These are phyloP conservation scores for Coprinopsis cinerea DNA, from an alignment of 768 basidiomycete species.

Conservation along the genomic window DNA sequence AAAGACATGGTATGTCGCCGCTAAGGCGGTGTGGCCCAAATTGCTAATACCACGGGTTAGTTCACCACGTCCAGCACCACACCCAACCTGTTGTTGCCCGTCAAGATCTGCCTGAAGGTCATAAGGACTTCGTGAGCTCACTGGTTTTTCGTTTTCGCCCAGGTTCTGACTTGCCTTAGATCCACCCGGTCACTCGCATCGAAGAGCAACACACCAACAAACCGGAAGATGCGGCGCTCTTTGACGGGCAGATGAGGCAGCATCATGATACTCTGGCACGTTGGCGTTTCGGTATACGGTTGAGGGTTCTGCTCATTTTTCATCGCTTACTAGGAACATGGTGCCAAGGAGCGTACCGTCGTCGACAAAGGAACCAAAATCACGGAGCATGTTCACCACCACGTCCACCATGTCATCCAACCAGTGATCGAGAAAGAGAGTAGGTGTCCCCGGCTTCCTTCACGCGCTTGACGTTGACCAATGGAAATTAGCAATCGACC, in stretches of 20 bases:
- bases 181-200: slow-evolving; percentile 22
- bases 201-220: slow-evolving; percentile 24
- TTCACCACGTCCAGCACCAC: slow-evolving; percentile 35
- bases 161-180: slow-evolving; percentile 12
- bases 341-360: slow-evolving; percentile 24
- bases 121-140: slow-evolving; percentile 20
- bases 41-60: slow-evolving; percentile 11
- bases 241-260: slow-evolving; percentile 23
- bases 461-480: background rate
- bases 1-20: slow-evolving; percentile 26
- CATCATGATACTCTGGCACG: slow-evolving; percentile 23
- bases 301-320: background rate
- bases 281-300: background rate
- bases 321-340: slow-evolving; percentile 5
- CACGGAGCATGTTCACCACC: slow-evolving; percentile 28
- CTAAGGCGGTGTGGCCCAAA: background rate
- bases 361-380: slow-evolving; percentile 29
- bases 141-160: background rate
- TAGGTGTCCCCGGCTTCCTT: slow-evolving; percentile 12
- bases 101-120: slow-evolving; percentile 21
- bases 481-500: slow-evolving; percentile 27
- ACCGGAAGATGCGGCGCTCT: slow-evolving; percentile 21
- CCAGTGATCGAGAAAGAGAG: slow-evolving; percentile 35
- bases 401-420: slow-evolving; percentile 33
- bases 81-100: slow-evolving; percentile 26